Evolutionary conservation across 1,139 yeast species (phyloP).

Genomic region (Saccharomyces hybrid): DNA sequence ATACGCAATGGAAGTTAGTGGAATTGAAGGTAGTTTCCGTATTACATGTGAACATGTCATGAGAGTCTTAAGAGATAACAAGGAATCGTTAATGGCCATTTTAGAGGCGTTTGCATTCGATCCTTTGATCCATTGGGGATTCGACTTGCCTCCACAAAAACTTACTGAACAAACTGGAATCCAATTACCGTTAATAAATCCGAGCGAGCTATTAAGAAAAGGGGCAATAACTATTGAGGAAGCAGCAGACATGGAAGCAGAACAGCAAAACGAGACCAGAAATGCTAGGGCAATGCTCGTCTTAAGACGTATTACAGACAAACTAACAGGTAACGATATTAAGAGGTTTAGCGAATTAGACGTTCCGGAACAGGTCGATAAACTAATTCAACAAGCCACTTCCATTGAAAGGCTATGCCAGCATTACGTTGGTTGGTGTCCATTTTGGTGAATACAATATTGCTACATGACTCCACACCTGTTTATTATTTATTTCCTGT

Average conservation of each 20-base stretch:
- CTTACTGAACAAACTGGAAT: constrained; percentile 72
- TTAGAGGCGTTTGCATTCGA: constrained; percentile 98
- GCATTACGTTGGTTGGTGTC: constrained; percentile 98
- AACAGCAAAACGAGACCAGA: constrained; percentile 69
- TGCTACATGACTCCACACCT: background rate
- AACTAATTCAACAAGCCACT: constrained; percentile 90
- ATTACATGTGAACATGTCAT: constrained; percentile 96
- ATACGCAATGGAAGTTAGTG: constrained; percentile 98
- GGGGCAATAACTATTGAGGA: constrained; percentile 75
- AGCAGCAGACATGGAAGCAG: constrained; percentile 60
- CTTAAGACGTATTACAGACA: constrained; percentile 81
- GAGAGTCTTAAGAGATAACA: constrained; percentile 86
- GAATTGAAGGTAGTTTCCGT: constrained; percentile 94
- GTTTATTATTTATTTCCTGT: background rate
- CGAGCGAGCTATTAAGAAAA: constrained; percentile 57
- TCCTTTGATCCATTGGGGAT: constrained; percentile 98
- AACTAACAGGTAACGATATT: constrained; percentile 90
- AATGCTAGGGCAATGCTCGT: constrained; percentile 91
- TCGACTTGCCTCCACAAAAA: constrained; percentile 80
- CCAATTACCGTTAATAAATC: constrained; percentile 54
- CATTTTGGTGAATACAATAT: constrained; percentile 62
- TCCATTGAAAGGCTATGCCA: constrained; percentile 93
- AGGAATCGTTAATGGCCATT: constrained; percentile 95
- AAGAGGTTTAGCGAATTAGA: constrained; percentile 61
- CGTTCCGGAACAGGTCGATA: constrained; percentile 88